Evolutionary conservation across 768 basidiomycete species (phyloP).

Genomic region (Mycena galopus): DNA sequence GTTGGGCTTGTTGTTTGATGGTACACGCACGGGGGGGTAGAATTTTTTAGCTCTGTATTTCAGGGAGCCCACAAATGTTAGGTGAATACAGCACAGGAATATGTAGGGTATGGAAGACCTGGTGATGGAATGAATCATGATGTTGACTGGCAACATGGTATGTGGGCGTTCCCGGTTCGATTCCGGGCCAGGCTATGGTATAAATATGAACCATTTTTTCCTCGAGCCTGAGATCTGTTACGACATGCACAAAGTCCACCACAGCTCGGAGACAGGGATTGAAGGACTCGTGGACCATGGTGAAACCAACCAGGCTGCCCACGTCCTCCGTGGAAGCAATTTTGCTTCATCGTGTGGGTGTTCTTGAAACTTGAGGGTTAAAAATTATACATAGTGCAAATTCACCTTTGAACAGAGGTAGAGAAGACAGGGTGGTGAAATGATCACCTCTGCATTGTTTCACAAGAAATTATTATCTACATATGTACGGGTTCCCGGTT

Average conservation of each 20-base stretch:
- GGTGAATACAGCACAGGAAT: not conserved
- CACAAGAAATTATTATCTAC: not conserved
- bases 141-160: not conserved
- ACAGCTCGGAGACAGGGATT: no score
- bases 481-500: not conserved
- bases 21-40: no score
- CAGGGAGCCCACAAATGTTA: no score
- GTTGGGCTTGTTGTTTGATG: no score
- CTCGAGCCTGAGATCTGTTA: not conserved
- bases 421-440: not conserved
- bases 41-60: no score
- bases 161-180: constrained; percentile 1
- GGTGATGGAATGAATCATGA: not conserved
- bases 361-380: not conserved
- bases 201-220: no score
- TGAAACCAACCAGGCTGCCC: no score
- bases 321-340: no score
- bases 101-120: not conserved
- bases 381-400: not conserved
- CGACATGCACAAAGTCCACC: no score
- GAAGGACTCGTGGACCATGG: no score
- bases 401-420: not conserved
- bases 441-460: not conserved
- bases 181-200: constrained; percentile 3
- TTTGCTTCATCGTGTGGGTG: no score